These are phyloP conservation scores for Beauveria asiatica DNA, from an alignment of 2,329 filamentous ascomycete genomes.

Conservation along the genomic window DNA sequence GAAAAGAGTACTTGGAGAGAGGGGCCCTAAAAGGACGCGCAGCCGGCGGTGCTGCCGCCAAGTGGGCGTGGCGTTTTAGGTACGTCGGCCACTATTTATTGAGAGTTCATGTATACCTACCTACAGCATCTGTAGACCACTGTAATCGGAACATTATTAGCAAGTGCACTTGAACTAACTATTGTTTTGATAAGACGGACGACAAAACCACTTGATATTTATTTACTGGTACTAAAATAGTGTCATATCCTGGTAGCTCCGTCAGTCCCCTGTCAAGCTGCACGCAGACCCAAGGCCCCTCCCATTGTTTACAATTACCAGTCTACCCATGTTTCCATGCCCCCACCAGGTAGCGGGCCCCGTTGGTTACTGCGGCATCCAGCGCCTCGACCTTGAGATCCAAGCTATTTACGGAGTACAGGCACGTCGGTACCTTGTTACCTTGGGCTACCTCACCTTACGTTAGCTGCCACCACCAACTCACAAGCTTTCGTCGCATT, in stretches of 20 bases:
- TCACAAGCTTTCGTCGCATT: conserved; percentile 7
- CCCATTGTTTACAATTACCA: not conserved
- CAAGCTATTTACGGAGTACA: not conserved
- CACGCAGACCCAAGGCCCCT: not conserved
- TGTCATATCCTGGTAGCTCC: not conserved
- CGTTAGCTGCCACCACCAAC: not conserved
- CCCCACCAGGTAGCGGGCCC: conserved; percentile 1
- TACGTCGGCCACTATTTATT: not conserved
- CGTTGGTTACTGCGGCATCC: conserved; percentile 13
- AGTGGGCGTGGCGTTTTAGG: not conserved
- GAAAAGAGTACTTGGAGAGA: not conserved
- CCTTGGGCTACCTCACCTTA: too few relatives aligned
- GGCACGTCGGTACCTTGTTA: not conserved
- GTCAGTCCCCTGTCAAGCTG: not conserved
- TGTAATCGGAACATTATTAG: not conserved
- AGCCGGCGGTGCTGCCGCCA: not conserved
- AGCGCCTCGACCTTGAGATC: conserved; percentile 7
- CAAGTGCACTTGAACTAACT: not conserved
- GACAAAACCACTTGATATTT: not conserved
- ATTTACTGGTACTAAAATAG: not conserved
- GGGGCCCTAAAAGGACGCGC: not conserved
- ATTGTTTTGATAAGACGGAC: not conserved
- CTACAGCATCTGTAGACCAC: not conserved
- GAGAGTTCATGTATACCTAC: not conserved
- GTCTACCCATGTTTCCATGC: conserved; percentile 2